A percentile compares a stretch with the other conserved stretches of the same genome.
These are phyloP conservation scores for Pythium oligandrum DNA, from an alignment of 352 stramenopile genomes.

Conservation along the genomic window DNA sequence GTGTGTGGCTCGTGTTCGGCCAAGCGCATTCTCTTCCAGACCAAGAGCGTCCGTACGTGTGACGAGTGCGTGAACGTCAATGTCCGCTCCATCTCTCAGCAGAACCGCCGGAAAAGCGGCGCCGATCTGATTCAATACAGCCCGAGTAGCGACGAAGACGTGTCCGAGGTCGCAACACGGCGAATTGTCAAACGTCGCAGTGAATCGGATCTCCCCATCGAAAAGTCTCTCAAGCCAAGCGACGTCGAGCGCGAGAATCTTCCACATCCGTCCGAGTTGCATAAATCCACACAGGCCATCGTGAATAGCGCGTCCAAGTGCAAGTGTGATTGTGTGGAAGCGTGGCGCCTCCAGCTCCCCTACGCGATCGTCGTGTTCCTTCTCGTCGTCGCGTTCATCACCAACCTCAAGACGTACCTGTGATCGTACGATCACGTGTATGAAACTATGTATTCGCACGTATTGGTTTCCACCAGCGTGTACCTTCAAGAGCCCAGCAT, in stretches of 20 bases:
- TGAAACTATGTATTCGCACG: too few relatives aligned
- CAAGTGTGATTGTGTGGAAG: background rate
- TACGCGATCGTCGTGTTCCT: constrained; percentile 28
- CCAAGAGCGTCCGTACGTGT: constrained; percentile 69
- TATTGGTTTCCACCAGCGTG: too few relatives aligned
- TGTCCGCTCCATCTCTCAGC: constrained; percentile 35
- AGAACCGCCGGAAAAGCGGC: constrained; percentile 38
- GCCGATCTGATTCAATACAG: constrained; percentile 22
- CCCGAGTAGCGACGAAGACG: constrained; percentile 11
- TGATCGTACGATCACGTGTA: background rate
- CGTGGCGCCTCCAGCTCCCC: constrained; percentile 24
- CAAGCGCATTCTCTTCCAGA: constrained; percentile 66
- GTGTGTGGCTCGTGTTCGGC: constrained; percentile 70
- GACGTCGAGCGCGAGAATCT: too few relatives aligned
- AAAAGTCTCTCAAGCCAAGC: too few relatives aligned
- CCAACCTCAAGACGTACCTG: constrained; percentile 13
- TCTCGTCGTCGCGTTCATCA: constrained; percentile 23
- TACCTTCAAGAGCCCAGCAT: too few relatives aligned
- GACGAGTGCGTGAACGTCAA: constrained; percentile 72
- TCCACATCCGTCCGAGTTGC: too few relatives aligned
- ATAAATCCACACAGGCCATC: too few relatives aligned
- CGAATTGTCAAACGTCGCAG: constrained; percentile 5
- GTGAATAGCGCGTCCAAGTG: too few relatives aligned
- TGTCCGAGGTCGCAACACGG: background rate
- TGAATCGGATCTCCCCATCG: constrained; percentile 3